Conservation (phyloP, 345 rosid species). For the Eucalyptus sp. region DNA sequence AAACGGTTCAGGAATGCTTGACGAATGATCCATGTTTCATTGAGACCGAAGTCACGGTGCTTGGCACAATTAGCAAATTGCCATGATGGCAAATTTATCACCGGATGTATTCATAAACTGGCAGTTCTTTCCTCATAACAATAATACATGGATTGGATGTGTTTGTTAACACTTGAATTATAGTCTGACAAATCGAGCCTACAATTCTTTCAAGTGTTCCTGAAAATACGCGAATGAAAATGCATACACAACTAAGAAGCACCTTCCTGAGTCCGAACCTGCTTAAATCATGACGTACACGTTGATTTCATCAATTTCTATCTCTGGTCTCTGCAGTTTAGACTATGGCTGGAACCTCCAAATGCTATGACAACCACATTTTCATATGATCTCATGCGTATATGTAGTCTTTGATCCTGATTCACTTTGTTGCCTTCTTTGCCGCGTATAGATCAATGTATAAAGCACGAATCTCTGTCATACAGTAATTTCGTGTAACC, state of each 20-base stretch:
- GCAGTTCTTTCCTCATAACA: background rate
- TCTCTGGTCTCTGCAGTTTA: background rate
- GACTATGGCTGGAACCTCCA: background rate
- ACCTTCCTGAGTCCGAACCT: background rate
- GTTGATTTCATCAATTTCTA: background rate
- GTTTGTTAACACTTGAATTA: background rate
- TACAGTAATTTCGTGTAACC: background rate
- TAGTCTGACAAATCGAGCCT: background rate
- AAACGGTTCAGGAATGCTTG: fast-evolving
- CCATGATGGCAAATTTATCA: background rate
- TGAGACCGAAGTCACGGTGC: background rate
- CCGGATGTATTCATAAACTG: background rate
- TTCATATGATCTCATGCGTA: background rate
- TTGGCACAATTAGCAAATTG: background rate
- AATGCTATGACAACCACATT: background rate
- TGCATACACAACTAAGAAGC: background rate
- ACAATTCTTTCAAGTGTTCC: background rate
- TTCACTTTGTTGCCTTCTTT: background rate
- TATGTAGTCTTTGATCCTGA: background rate
- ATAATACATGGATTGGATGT: background rate
- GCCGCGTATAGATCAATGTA: background rate
- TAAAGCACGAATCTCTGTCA: background rate
- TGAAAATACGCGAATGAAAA: background rate
- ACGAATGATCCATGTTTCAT: background rate
- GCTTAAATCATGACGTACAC: background rate